Base-by-base conservation (phyloP, 768 basidiomycete species). In the Crepidotus variabilis region DNA sequence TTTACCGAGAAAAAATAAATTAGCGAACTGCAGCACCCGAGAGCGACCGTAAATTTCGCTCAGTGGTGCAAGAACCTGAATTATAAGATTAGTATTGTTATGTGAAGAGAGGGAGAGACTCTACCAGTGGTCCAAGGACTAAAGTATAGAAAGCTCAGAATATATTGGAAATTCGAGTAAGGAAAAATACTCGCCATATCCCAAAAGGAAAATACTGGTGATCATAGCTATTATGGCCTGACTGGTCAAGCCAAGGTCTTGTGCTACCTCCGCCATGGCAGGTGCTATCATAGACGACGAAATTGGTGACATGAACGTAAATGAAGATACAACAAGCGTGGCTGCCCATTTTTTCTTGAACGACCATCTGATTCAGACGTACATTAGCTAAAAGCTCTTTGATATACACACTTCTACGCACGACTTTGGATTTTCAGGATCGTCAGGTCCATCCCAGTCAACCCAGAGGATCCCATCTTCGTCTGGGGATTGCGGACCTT, bases 251-350 rank as follows among this genome's bases (percentile, higher is more conserved):
- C 80, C 75, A 58, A 91, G 85, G 18, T 82, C 67, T 2, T 65
- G 56, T 13, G 75, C 84, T 0, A 92, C 61, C 52, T 82, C 76
- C 2, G 60, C 57, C 0, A 76, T 71, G 0, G 88, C 88, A 0
- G 88, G 88, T 0, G 90, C 85, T 1, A 90, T 72, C 83, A 89
- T 89, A 3, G 87, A 81, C 3, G 90, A 92, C 0, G 88, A 83
- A 0, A 90, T 74, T 0, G 88, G 86, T 6, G 75, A 76, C 34
- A 88, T 86, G 64, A 88, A 86, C 0, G 87, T 85, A 65, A 87
- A 90, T 0, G 76, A 73, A 0, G 87, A 87, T 0, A 88, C 81
- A 24, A 87, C 75, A n/a, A 78, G 60, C 0, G 85, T 87, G 0
- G 82, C 82, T 0, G 75, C 78, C 88, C 86, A 88, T 75, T 86